These are phyloP conservation scores for Dictyostelium brefeldianum DNA, from an alignment of 78 protist genomes.

Conservation along the genomic window DNA sequence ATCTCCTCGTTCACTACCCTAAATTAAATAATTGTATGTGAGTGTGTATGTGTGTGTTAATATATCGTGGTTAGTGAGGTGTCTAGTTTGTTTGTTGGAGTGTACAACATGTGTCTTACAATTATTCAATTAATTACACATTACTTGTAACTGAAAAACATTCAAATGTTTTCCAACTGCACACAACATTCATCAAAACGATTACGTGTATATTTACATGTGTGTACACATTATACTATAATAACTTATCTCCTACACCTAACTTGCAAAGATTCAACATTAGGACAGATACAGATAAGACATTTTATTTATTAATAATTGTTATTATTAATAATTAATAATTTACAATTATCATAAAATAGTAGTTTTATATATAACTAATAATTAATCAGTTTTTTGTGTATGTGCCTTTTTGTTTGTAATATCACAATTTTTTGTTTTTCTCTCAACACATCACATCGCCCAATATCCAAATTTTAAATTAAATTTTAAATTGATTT, in stretches of 20 bases:
- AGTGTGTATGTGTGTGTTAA: background rate
- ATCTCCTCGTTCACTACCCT: slow-evolving; percentile 40
- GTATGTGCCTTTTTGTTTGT: background rate
- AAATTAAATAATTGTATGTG: background rate
- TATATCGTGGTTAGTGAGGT: background rate
- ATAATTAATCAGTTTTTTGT: no score
- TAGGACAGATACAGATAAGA: slow-evolving; percentile 57
- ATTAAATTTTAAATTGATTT: background rate
- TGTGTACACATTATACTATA: background rate
- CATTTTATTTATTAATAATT: background rate
- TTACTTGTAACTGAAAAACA: no score
- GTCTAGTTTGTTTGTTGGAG: background rate
- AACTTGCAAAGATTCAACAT: slow-evolving; percentile 15
- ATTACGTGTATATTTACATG: background rate
- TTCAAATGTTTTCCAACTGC: no score
- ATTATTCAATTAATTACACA: no score
- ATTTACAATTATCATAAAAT: background rate
- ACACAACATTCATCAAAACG: no score
- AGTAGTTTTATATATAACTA: background rate
- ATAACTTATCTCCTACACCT: slow-evolving; percentile 12
- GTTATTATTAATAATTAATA: background rate
- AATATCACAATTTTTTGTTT: background rate
- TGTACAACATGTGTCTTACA: no score
- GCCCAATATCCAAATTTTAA: background rate
- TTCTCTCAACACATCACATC: no score